A percentile compares a stretch with the other conserved stretches of the same genome.
These are phyloP conservation scores for Trametes sanguinea DNA, from an alignment of 768 basidiomycete genomes.

Conservation along the genomic window DNA sequence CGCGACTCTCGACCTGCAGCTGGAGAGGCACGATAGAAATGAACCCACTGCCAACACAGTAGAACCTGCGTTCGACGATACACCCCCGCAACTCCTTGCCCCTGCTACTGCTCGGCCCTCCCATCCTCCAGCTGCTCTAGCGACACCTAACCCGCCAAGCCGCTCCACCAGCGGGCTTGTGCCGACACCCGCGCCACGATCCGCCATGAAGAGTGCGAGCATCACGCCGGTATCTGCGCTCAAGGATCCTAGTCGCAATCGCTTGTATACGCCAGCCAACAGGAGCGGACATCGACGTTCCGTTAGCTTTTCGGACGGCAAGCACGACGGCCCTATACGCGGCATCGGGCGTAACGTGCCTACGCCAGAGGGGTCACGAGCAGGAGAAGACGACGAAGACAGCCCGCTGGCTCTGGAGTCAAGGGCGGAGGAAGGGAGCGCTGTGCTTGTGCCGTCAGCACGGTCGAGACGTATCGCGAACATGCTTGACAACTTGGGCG, in stretches of 20 bases:
- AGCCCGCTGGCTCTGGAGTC: constrained; percentile 23
- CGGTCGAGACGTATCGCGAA: constrained; percentile 81
- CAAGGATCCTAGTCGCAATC: constrained; percentile 51
- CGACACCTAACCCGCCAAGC: constrained; percentile 18
- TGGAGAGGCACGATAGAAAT: not conserved
- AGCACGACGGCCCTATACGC: constrained; percentile 82
- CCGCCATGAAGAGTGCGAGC: constrained; percentile 45
- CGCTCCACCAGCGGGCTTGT: constrained; percentile 21
- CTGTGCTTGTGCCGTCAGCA: constrained; percentile 53
- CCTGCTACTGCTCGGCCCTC: constrained; percentile 6
- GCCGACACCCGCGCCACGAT: constrained; percentile 40
- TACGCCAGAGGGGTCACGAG: constrained; percentile 36
- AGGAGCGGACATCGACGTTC: constrained; percentile 64
- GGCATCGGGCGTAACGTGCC: constrained; percentile 51
- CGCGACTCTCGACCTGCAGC: constrained; percentile 18
- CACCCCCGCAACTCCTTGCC: constrained; percentile 27
- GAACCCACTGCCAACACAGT: constrained; percentile 8
- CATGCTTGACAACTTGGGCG: constrained; percentile 74
- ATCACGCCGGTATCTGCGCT: constrained; percentile 59
- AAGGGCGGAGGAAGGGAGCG: constrained; percentile 10
- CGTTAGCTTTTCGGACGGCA: constrained; percentile 97
- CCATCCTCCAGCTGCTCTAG: not conserved
- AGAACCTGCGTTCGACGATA: constrained; percentile 27
- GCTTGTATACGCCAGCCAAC: constrained; percentile 57
- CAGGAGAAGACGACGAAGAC: constrained; percentile 25